Evolutionary conservation across 208 protist genomes (phyloP), one percentile per base, ranked within the genome.

Genomic region (Acanthamoeba sp.): DNA sequence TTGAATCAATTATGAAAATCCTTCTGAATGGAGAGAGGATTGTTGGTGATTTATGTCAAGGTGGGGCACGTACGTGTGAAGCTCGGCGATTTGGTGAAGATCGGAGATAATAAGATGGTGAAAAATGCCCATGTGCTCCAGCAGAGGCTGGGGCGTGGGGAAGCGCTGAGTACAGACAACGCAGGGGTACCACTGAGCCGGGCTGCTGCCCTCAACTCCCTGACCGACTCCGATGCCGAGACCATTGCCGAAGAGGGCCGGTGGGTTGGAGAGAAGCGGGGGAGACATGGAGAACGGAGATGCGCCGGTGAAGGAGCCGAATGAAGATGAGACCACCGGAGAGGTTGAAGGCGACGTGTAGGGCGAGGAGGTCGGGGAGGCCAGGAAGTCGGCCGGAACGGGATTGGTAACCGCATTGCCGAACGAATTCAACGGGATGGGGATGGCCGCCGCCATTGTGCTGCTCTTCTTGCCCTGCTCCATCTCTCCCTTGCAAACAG

Each of bases 91-190:
- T 59, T 90, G 82, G 50, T 59, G 82, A 90, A 69, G 52, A 45
- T 90, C 82, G 32, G 50, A 69, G 34, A 90, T 90, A 22, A 90
- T 90, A 9, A 90, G 29, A 69, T 90, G 82, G 82, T 90, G 82
- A 7, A 69, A 59, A 38, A 90, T 59, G 42, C 52, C 82, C 82
- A 90, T 90, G 32, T 90, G 82, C 34, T 90, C 52, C 18, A 90
- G 82, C 42, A 69, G 52, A 10, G 55, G 52, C 36, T 90, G 82
- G 34, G 22, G 55, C 10, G 50, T 27, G 5, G 82, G 45, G 52
- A 90, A 90, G 22, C 82, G 45, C 52, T 90, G 50, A 7, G 45
- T 29, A 45, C 82, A 90, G 14, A 90, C 52, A 24, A 69, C 50
- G 55, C 82, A 90, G 32, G 82, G 52, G 32, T 69, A 90, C 52